A percentile compares a stretch with the other conserved stretches of the same genome.
These are phyloP conservation scores for Macadamia tetraphylla DNA, from an alignment of 164 flowering plant genomes.

Conservation along the genomic window DNA sequence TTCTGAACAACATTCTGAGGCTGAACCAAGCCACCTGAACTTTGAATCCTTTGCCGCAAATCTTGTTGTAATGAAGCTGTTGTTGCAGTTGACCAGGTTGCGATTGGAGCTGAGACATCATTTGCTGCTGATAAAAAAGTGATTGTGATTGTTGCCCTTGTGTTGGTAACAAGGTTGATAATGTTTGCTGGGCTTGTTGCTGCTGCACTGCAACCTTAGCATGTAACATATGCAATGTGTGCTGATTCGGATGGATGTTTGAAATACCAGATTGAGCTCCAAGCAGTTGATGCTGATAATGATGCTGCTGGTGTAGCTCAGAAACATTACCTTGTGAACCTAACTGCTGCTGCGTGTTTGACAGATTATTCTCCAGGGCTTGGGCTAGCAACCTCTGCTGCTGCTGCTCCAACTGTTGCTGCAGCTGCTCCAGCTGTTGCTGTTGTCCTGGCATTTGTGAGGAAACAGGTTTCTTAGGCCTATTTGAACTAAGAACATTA, in stretches of 20 bases:
- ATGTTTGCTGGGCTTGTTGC: slow-evolving; percentile 27
- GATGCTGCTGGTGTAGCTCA: slow-evolving; percentile 58
- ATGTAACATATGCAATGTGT: slow-evolving; percentile 46
- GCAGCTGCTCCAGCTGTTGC: slow-evolving; percentile 45
- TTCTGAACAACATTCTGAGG: slow-evolving; percentile 42
- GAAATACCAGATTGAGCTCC: slow-evolving; percentile 56
- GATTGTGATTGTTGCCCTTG: slow-evolving; percentile 65
- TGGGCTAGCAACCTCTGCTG: slow-evolving; percentile 15
- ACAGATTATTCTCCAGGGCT: slow-evolving; percentile 36
- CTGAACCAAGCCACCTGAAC: slow-evolving; percentile 53
- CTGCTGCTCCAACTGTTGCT: slow-evolving; percentile 27
- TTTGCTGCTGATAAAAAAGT: slow-evolving; percentile 50
- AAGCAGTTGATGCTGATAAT: slow-evolving; percentile 28
- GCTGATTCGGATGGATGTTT: slow-evolving; percentile 60
- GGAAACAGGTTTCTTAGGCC: slow-evolving; percentile 46
- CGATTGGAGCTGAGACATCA: slow-evolving; percentile 48
- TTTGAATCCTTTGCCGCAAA: slow-evolving; percentile 66
- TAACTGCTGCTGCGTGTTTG: slow-evolving; percentile 52
- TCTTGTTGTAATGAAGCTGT: slow-evolving; percentile 50
- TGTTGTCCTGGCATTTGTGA: slow-evolving; percentile 47
- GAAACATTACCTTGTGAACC: slow-evolving; percentile 48
- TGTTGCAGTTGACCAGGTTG: slow-evolving; percentile 53
- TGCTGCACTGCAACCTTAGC: slow-evolving; percentile 55
- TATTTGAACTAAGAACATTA: slow-evolving; percentile 34
- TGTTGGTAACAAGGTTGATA: slow-evolving; percentile 29